phyloP scores from a whole-genome alignment of 257 asterid species.

The Paulownia fortunei region DNA sequence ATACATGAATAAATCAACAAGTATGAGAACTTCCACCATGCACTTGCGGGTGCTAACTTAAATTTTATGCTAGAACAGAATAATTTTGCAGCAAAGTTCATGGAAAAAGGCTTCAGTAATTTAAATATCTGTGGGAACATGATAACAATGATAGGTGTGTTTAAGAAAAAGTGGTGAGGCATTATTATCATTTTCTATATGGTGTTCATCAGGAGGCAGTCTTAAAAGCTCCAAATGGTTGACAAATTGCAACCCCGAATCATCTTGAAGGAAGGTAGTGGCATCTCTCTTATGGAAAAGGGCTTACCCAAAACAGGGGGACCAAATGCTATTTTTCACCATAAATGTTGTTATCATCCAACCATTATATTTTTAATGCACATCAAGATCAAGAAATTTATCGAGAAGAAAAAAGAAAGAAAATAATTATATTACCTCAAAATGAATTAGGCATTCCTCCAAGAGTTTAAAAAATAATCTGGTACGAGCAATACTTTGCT shows the following conservation, averaged over 20 bases:
- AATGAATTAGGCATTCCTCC: constrained; percentile 91
- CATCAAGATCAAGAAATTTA: constrained; percentile 21
- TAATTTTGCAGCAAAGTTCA: background rate
- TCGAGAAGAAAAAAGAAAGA: background rate
- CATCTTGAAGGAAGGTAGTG: constrained; percentile 3
- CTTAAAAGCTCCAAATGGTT: constrained; percentile 1
- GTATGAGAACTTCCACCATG: background rate
- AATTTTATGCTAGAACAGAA: constrained; percentile 11
- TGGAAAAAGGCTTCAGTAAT: background rate
- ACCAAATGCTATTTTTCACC: constrained; percentile 13
- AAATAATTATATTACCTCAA: constrained; percentile 68
- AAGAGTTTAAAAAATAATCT: constrained; percentile 95
- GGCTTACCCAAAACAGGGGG: background rate
- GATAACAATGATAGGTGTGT: background rate
- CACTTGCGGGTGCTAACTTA: background rate
- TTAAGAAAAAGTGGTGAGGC: background rate
- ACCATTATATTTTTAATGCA: background rate
- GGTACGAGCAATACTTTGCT: constrained; percentile 99
- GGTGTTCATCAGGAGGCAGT: constrained; percentile 9
- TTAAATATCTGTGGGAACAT: background rate
- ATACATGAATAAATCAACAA: constrained; percentile 12
- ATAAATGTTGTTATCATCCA: background rate
- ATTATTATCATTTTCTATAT: background rate
- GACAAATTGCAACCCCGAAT: constrained; percentile 3
- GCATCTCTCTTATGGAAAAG: background rate